phyloP scores from a whole-genome alignment of 1,284 basidiomycete species.

The Malassezia yamatoensis region DNA sequence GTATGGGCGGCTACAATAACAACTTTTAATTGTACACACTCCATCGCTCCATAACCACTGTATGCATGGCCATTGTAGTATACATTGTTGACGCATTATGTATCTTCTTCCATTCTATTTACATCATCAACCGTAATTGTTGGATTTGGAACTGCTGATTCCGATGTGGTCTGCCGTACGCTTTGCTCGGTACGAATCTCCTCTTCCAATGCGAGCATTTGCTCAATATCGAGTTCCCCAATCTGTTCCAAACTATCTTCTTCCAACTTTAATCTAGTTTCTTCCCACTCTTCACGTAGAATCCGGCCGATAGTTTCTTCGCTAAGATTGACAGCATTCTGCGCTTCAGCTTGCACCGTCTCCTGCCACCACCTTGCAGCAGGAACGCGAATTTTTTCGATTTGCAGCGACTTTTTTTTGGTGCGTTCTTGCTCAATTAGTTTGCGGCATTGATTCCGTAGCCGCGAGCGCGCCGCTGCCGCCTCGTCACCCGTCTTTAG shows the following conservation, averaged over 20 bases:
- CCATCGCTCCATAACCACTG: neutral
- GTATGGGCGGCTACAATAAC: neutral
- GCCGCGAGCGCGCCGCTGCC: neutral
- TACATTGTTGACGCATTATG: neutral
- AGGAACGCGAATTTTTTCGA: neutral
- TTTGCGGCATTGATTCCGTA: neutral
- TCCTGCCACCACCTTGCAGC: neutral
- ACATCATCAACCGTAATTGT: too few species aligned
- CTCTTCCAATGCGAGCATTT: constrained; percentile 19
- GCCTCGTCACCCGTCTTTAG: neutral
- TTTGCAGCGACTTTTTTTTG: neutral
- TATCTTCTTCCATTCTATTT: too few species aligned
- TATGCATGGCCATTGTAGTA: neutral
- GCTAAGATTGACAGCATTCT: neutral
- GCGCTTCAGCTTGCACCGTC: neutral
- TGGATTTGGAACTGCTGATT: too few species aligned
- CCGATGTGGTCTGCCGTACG: too few species aligned
- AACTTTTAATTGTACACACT: neutral
- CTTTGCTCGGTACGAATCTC: constrained; percentile 13
- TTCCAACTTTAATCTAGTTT: constrained; percentile 9
- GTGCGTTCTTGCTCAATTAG: constrained; percentile 4
- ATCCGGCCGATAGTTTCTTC: constrained; percentile 15
- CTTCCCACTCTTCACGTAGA: constrained; percentile 18
- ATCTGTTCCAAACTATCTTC: neutral
- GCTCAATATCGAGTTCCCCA: constrained; percentile 14